Base-by-base conservation (phyloP, 257 asterid genomes). In the Datura wrightii region DNA sequence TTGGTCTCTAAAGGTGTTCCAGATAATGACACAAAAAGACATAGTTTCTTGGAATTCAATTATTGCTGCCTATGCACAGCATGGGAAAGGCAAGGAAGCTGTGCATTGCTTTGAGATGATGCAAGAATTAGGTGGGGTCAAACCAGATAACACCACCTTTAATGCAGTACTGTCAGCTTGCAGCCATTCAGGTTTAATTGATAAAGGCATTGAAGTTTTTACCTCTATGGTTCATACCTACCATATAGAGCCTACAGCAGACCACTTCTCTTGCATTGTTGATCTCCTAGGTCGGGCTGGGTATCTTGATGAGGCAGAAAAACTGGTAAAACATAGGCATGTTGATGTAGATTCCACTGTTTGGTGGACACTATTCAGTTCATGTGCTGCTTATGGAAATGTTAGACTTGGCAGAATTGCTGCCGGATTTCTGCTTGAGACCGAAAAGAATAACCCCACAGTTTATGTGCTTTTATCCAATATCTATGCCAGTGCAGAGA, bases 131-230 rank as follows among this genome's bases (percentile, higher is more conserved):
- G 72, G 72, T 74, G 82, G 79, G 37, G 85, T 86, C 19, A 79
- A 46, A 84, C 99, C 97, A 5, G 98, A 95, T 86, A 88, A 88
- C 65, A 95, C 98, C 54, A 94, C 98, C 18, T 94, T 93, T 85
- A 95, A 96, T 46, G 95, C 94, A 54, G 92, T 94, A 66, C 97
- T 95, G 72, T 91, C 99, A 18, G 99, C 98, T 85, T 93, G 98
- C 88, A 95, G 98, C 86, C 97, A 90, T 66, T 91, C 99, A 5
- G 98, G 98, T 82, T 87, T 93, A 83, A 92, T 95, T 79, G 59
- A 86, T 15, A 94, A 92, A 15, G 99, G 93, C 15, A 86, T 91
- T 86, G 84, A 79, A 67, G 89, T 95, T 34, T 95, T 95, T 72
- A 91, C 85, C 82, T 56, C 88, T 74, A 92, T 95, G 97, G 89